Evolutionary conservation across 352 stramenopile genomes (phyloP).

Genomic region (Globisporangium carolinianum): DNA sequence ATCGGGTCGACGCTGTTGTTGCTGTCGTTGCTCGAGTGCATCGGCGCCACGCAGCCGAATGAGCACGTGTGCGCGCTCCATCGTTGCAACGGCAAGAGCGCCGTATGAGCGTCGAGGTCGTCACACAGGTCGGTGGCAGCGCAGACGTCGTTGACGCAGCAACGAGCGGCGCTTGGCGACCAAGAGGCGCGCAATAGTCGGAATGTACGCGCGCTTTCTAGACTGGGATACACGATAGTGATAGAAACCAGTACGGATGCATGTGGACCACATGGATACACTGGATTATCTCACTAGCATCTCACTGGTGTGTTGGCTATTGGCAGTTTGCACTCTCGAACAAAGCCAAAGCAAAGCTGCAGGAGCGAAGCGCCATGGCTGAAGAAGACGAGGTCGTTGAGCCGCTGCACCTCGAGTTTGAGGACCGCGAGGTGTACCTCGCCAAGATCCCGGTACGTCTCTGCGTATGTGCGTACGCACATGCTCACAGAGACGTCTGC

Average conservation of each 20-base stretch:
- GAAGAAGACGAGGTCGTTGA: constrained; percentile 89
- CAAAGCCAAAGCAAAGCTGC: no score
- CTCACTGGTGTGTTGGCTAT: not conserved
- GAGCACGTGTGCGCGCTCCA: constrained; percentile 54
- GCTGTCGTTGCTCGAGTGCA: not conserved
- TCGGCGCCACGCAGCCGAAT: constrained; percentile 27
- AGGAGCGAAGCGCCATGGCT: constrained; percentile 27
- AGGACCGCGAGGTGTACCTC: constrained; percentile 84
- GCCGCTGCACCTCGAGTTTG: constrained; percentile 80
- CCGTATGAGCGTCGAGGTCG: no score
- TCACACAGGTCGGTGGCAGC: no score
- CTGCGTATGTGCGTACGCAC: not conserved
- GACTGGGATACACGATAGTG: no score
- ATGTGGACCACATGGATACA: no score
- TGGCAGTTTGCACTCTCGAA: no score
- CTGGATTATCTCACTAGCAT: no score
- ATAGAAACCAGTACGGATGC: no score
- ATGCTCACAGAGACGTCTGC: not conserved
- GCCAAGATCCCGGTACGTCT: constrained; percentile 73
- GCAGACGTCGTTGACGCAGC: no score
- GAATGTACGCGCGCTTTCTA: no score
- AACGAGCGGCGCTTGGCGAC: no score
- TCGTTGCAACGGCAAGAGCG: constrained; percentile 1
- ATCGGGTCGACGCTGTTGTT: not conserved
- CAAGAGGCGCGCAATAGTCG: no score